Conservation (phyloP, 1,139 yeast species). For the Citeromyces hawaiiensis region DNA sequence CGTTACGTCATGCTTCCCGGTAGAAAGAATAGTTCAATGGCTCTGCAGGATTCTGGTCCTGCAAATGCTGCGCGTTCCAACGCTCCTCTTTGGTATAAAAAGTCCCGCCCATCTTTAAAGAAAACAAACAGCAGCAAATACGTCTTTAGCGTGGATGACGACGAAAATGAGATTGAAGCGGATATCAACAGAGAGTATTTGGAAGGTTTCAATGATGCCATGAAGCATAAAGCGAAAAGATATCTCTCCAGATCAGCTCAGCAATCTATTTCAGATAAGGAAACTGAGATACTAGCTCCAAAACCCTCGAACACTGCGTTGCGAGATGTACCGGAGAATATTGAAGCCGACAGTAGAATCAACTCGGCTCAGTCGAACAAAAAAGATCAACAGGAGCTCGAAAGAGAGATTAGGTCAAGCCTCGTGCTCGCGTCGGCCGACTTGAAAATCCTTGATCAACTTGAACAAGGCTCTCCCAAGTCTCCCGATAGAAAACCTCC, state of each 20-base stretch:
- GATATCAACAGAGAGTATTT: conserved; percentile 49
- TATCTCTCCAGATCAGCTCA: conserved; percentile 8
- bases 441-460: neutral
- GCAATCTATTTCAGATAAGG: conserved; percentile 2
- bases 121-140: conserved; percentile 16
- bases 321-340: neutral
- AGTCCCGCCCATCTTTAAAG: conserved; percentile 9
- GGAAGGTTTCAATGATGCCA: conserved; percentile 64
- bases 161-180: conserved; percentile 45
- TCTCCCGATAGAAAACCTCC: conserved; percentile 67
- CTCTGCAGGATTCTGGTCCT: neutral
- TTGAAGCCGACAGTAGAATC: neutral
- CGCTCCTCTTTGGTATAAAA: conserved; percentile 3
- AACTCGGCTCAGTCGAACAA: neutral
- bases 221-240: conserved; percentile 24
- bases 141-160: conserved; percentile 68
- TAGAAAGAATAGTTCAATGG: neutral
- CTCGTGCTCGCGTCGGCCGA: neutral
- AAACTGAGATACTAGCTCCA: neutral
- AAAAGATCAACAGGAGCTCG: neutral
- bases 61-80: neutral
- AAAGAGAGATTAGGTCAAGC: neutral
- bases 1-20: neutral
- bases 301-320: neutral
- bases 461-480: neutral